A percentile compares a stretch with the other conserved stretches of the same genome.
phyloP scores from a whole-genome alignment of 2,329 filamentous ascomycete species.

The Orbilia quercus region DNA sequence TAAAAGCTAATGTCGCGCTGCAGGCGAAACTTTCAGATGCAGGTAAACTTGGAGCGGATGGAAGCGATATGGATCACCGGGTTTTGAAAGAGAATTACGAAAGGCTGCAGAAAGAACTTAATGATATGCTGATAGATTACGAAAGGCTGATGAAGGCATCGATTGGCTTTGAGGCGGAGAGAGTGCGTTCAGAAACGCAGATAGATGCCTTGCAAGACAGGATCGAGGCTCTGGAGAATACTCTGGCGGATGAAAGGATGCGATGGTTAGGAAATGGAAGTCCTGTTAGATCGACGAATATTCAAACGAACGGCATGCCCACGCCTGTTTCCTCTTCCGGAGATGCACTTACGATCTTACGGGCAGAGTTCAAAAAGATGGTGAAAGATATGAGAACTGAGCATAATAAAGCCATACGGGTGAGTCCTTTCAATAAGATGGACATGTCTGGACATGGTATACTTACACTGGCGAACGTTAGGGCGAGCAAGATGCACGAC shows the following conservation, averaged over 20 bases:
- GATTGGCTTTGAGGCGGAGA: constrained; percentile 77
- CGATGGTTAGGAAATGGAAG: constrained; percentile 70
- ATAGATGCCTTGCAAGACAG: constrained; percentile 74
- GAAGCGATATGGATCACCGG: constrained; percentile 59
- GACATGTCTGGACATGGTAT: neutral
- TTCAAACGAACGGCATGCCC: constrained; percentile 61
- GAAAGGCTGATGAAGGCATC: constrained; percentile 76
- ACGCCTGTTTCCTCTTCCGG: constrained; percentile 59
- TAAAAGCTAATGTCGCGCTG: constrained; percentile 41
- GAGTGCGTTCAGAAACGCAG: constrained; percentile 72
- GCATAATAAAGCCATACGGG: constrained; percentile 73
- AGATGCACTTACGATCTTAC: constrained; percentile 75
- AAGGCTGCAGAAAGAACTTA: constrained; percentile 73
- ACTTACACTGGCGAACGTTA: constrained; percentile 63
- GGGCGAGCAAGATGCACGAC: constrained; percentile 78
- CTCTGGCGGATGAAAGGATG: constrained; percentile 75
- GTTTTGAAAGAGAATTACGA: constrained; percentile 66
- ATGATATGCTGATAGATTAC: constrained; percentile 76
- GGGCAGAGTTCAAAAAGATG: constrained; percentile 83
- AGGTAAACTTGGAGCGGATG: neutral
- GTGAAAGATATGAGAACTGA: constrained; percentile 78
- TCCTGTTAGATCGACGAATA: constrained; percentile 66
- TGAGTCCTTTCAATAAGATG: constrained; percentile 64
- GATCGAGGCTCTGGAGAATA: constrained; percentile 72
- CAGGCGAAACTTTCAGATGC: constrained; percentile 30